phyloP scores from a whole-genome alignment of 352 stramenopile genomes.

The Blastocystis sp. region DNA sequence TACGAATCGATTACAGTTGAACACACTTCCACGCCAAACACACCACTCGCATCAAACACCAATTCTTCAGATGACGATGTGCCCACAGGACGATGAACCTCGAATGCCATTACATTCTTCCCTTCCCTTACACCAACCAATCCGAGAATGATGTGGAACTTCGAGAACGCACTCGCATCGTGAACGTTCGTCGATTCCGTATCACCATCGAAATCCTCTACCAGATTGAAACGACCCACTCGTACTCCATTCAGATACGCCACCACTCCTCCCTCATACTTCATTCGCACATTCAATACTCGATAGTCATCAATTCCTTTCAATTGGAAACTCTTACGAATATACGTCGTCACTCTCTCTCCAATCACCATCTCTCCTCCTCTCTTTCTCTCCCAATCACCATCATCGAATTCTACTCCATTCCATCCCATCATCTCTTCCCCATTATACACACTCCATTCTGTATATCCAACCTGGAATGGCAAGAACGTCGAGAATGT shows the following conservation, averaged over 20 bases:
- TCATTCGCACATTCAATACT: not conserved
- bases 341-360: not conserved
- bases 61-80: not conserved
- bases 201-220: not conserved
- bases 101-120: not conserved
- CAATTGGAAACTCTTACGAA: not conserved
- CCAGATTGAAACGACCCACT: conserved; percentile 3
- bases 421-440: not conserved
- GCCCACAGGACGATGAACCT: not conserved
- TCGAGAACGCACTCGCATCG: not conserved
- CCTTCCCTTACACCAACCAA: not conserved
- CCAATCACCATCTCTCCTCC: not conserved
- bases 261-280: not conserved
- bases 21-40: not conserved
- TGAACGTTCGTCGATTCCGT: not conserved
- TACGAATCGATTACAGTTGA: not conserved
- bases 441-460: not conserved
- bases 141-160: conserved; percentile 17
- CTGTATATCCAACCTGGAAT: not conserved
- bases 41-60: not conserved
- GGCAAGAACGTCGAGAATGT: not conserved
- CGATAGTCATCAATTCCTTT: not conserved
- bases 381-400: not conserved
- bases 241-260: conserved; percentile 9
- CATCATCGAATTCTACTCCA: not conserved